These are phyloP conservation scores for Exserohilum rostratum DNA, from an alignment of 2,329 filamentous ascomycete genomes.

Conservation along the genomic window DNA sequence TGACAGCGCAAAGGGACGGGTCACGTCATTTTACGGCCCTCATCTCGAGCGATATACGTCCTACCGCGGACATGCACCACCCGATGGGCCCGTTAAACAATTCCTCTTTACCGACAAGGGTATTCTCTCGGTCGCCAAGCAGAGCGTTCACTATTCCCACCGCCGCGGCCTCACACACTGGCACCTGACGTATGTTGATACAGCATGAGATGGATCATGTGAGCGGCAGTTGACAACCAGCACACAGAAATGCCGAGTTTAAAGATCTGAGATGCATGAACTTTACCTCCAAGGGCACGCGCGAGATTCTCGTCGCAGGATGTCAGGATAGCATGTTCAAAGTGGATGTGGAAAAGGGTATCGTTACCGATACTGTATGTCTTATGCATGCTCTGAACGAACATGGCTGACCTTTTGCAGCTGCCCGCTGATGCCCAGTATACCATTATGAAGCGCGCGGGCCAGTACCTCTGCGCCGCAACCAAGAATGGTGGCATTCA, in stretches of 20 bases:
- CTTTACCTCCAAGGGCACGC: conserved; percentile 84
- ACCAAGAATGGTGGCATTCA: conserved; percentile 83
- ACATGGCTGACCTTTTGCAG: conserved; percentile 48
- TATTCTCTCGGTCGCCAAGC: conserved; percentile 80
- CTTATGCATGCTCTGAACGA: neutral
- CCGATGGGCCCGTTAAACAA: conserved; percentile 82
- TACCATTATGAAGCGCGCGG: conserved; percentile 86
- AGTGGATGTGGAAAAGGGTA: conserved; percentile 66
- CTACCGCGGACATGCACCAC: conserved; percentile 75
- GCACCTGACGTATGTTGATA: conserved; percentile 73
- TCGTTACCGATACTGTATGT: conserved; percentile 50
- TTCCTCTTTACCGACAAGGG: conserved; percentile 91
- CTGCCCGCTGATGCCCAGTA: conserved; percentile 77
- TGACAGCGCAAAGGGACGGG: conserved; percentile 69
- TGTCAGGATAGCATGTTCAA: conserved; percentile 85
- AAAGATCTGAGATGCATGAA: conserved; percentile 91
- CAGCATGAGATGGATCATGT: neutral
- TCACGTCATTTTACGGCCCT: conserved; percentile 85
- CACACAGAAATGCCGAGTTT: conserved; percentile 72
- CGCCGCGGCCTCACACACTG: conserved; percentile 84
- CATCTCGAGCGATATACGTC: conserved; percentile 91
- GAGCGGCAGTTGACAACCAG: conserved; percentile 23
- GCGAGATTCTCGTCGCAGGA: conserved; percentile 85
- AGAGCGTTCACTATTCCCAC: conserved; percentile 86
- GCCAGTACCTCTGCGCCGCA: conserved; percentile 88